phyloP scores from a whole-genome alignment of 2,329 filamentous ascomycete genomes.

The Chaetoscypha palmicola region DNA sequence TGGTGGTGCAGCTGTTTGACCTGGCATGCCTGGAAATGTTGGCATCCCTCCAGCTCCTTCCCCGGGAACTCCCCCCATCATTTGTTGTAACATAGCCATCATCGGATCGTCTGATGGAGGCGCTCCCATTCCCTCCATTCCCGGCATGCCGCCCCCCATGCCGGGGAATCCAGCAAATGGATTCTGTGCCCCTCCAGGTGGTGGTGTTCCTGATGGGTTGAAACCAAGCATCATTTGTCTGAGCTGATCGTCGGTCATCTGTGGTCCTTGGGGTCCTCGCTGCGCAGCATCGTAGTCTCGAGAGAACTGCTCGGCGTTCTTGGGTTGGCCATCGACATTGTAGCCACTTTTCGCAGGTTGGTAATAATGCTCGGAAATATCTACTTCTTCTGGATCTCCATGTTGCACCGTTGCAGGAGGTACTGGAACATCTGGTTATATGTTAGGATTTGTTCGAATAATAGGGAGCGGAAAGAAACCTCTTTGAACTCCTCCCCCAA shows the following conservation, averaged over 20 bases:
- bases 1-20: slow-evolving; percentile 30
- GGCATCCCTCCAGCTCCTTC: slow-evolving; percentile 30
- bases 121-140: slow-evolving; percentile 26
- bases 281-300: slow-evolving; percentile 1
- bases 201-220: slow-evolving; percentile 34
- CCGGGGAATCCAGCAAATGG: slow-evolving; percentile 31
- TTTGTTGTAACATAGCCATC: slow-evolving; percentile 69
- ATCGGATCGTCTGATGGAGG: slow-evolving; percentile 50
- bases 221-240: slow-evolving; percentile 59
- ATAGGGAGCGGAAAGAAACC: slow-evolving; percentile 29
- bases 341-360: slow-evolving; percentile 42
- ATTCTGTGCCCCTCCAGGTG: slow-evolving; percentile 25
- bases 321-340: slow-evolving; percentile 24
- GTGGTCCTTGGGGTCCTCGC: slow-evolving; percentile 8
- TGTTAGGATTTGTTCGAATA: neutral
- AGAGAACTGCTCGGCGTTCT: slow-evolving; percentile 21
- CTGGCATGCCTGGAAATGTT: slow-evolving; percentile 31
- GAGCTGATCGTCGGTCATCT: slow-evolving; percentile 51
- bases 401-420: slow-evolving; percentile 32
- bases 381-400: slow-evolving; percentile 67
- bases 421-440: slow-evolving; percentile 28
- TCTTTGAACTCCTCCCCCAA: slow-evolving; percentile 51
- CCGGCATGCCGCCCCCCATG: slow-evolving; percentile 23
- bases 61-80: slow-evolving; percentile 46
- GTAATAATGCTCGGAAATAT: slow-evolving; percentile 69